A percentile compares a stretch with the other conserved stretches of the same genome.
These are phyloP conservation scores for Prunus yedoensis DNA, from an alignment of 331 rosid genomes.

Conservation along the genomic window DNA sequence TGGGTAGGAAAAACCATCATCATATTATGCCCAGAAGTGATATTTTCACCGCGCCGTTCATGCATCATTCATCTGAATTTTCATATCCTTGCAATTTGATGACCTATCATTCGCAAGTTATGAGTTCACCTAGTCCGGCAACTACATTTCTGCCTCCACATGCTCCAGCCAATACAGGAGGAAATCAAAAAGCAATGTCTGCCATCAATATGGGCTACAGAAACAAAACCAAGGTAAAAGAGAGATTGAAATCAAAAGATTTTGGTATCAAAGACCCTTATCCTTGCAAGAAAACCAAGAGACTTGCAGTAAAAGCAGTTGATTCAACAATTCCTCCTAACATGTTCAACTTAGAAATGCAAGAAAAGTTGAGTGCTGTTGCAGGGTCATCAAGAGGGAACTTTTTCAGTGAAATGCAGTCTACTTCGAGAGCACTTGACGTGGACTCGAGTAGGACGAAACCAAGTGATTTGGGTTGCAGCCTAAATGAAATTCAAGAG, in stretches of 20 bases:
- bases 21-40: constrained; percentile 43
- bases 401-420: constrained; percentile 35
- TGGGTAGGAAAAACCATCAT: constrained; percentile 38
- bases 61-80: constrained; percentile 44
- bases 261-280: constrained; percentile 42
- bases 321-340: constrained; percentile 43
- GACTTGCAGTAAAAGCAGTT: constrained; percentile 38
- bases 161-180: constrained; percentile 37
- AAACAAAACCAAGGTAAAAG: constrained; percentile 40
- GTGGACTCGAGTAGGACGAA: constrained; percentile 39
- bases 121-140: constrained; percentile 35
- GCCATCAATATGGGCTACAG: constrained; percentile 33
- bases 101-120: constrained; percentile 44
- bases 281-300: constrained; percentile 53
- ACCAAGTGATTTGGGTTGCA: constrained; percentile 33
- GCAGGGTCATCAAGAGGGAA: constrained; percentile 32
- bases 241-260: constrained; percentile 49
- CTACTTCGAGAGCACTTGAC: constrained; percentile 30
- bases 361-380: constrained; percentile 34
- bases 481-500: constrained; percentile 34
- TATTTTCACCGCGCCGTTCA: constrained; percentile 34
- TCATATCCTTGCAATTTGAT: constrained; percentile 40
- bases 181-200: constrained; percentile 32
- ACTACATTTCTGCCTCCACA: constrained; percentile 43
- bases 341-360: constrained; percentile 41